Conservation (phyloP, 768 basidiomycete genomes). For the Leccinum ochraceum region DNA sequence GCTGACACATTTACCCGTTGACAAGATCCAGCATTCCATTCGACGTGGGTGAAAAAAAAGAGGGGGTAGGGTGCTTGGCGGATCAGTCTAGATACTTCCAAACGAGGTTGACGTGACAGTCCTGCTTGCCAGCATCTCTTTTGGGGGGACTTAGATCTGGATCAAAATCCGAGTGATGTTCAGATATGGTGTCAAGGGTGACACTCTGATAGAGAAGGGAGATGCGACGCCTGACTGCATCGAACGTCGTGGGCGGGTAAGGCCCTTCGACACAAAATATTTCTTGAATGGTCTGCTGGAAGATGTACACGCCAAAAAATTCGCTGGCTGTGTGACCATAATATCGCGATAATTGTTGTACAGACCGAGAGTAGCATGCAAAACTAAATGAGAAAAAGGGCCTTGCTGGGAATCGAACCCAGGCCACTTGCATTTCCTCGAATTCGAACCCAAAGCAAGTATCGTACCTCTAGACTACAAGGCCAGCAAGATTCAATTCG, state of each 20-base stretch:
- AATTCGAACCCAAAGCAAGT: conserved; percentile 29
- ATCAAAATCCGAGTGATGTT: conserved; percentile 33
- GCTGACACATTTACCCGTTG: background rate
- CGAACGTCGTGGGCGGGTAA: conserved; percentile 55
- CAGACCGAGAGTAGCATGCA: background rate
- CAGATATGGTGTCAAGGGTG: conserved; percentile 55
- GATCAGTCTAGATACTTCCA: background rate
- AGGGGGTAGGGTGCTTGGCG: background rate
- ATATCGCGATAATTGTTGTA: background rate
- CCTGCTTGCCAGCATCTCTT: background rate
- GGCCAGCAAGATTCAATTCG: conserved; percentile 7
- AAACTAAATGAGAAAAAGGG: conserved; percentile 11
- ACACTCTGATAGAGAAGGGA: conserved; percentile 70
- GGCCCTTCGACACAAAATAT: background rate
- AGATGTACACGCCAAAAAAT: background rate
- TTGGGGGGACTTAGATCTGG: conserved; percentile 17
- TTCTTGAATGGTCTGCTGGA: background rate
- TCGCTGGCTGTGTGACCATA: background rate
- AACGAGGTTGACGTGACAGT: background rate
- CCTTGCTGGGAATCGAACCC: conserved; percentile 44
- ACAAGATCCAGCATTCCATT: background rate
- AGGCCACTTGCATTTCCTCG: conserved; percentile 35
- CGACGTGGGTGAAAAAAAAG: background rate
- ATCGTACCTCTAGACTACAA: conserved; percentile 38
- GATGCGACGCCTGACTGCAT: conserved; percentile 67